Evolutionary conservation across 2,329 filamentous ascomycete species (phyloP).

Genomic region (Aspergillus fumigatiaffinis): DNA sequence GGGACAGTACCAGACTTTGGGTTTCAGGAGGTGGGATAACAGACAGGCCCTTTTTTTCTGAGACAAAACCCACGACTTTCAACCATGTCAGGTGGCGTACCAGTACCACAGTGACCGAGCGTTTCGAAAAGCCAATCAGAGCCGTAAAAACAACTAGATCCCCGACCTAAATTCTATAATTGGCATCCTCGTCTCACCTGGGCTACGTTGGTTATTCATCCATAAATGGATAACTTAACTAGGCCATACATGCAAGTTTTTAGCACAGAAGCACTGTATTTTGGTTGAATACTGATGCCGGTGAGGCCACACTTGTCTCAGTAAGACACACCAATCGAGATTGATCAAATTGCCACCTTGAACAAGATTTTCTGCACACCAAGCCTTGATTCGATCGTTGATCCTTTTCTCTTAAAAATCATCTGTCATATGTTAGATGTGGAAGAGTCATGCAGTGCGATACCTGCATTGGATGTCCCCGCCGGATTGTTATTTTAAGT

Average conservation of each 20-base stretch:
- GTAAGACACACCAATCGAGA: background rate
- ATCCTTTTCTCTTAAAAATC: background rate
- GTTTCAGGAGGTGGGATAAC: background rate
- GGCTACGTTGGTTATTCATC: background rate
- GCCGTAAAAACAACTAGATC: constrained; percentile 2
- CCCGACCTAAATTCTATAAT: constrained; percentile 18
- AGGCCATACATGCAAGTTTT: too few species aligned
- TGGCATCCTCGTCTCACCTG: constrained; percentile 21
- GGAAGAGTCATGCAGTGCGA: background rate
- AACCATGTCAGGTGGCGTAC: constrained; percentile 12
- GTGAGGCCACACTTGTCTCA: background rate
- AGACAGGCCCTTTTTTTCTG: background rate
- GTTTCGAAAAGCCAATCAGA: constrained; percentile 9
- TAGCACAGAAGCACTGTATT: too few species aligned
- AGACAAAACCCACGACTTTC: background rate
- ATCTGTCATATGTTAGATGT: background rate
- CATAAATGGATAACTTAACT: background rate
- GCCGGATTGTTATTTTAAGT: background rate
- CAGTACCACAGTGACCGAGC: constrained; percentile 1
- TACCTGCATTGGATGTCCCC: background rate
- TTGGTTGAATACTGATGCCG: too few species aligned
- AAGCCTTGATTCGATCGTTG: background rate
- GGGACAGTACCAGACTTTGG: background rate
- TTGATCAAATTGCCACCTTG: background rate
- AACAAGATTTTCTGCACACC: background rate